Percentiles rank a stretch among this genome's conserved stretches.
Evolutionary conservation across 805 yeast species (phyloP).

Genomic region (Wickerhamiella australiensis): DNA sequence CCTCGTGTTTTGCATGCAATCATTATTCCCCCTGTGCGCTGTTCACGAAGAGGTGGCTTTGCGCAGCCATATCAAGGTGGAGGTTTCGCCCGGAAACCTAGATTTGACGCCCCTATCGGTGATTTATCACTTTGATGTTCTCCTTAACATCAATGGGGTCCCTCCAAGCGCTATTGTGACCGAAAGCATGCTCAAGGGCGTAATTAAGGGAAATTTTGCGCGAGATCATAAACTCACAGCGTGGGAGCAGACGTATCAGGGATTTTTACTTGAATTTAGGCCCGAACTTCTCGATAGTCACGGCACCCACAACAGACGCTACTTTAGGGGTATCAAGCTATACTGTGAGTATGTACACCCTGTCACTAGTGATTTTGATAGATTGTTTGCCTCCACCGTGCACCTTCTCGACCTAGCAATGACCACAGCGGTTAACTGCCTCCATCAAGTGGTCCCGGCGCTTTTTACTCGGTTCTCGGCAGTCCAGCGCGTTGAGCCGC

Average conservation of each 20-base stretch:
- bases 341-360: slow-evolving; percentile 4
- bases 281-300: not conserved
- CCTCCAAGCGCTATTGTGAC: not conserved
- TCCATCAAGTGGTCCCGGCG: slow-evolving; percentile 12
- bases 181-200: not conserved
- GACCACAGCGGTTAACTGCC: not conserved
- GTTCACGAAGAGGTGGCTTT: not conserved
- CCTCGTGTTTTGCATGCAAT: not conserved
- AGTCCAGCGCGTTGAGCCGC: slow-evolving; percentile 4
- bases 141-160: not conserved
- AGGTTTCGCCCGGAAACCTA: not conserved
- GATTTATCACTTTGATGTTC: not conserved
- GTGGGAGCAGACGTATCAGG: not conserved
- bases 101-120: not conserved
- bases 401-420: slow-evolving; percentile 17
- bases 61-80: not conserved
- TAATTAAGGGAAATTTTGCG: not conserved
- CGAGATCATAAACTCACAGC: not conserved
- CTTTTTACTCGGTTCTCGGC: slow-evolving; percentile 5
- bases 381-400: slow-evolving; percentile 5
- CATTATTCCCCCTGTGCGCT: not conserved
- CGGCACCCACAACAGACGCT: slow-evolving; percentile 9
- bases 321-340: slow-evolving; percentile 5
- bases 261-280: not conserved
- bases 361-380: not conserved